Evolutionary conservation across 2,329 filamentous ascomycete genomes (phyloP).

Genomic region (Fusarium beomiforme): DNA sequence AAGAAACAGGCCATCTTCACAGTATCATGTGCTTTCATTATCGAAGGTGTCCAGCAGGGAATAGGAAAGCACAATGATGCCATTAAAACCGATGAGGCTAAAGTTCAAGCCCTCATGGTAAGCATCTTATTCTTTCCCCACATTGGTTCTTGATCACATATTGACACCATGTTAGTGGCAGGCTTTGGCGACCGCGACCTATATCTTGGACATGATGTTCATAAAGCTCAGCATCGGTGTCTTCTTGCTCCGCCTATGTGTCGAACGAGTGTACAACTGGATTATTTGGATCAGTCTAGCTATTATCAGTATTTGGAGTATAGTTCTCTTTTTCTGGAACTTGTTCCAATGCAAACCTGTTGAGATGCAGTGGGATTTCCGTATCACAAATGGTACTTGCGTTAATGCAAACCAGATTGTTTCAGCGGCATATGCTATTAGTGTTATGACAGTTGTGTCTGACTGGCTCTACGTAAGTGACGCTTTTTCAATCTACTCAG

Average conservation of each 20-base stretch:
- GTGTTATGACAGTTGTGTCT: conserved; percentile 62
- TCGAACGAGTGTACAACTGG: conserved; percentile 58
- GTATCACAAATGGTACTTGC: conserved; percentile 55
- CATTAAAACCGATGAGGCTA: conserved; percentile 51
- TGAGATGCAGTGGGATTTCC: conserved; percentile 63
- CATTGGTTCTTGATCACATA: background rate
- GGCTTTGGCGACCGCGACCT: conserved; percentile 60
- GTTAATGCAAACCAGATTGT: conserved; percentile 57
- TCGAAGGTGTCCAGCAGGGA: conserved; percentile 54
- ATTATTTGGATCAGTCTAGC: conserved; percentile 58
- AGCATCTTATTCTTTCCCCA: background rate
- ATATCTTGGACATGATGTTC: conserved; percentile 65
- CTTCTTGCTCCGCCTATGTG: conserved; percentile 61
- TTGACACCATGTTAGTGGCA: conserved; percentile 54
- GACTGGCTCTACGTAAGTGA: conserved; percentile 62
- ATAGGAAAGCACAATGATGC: conserved; percentile 60
- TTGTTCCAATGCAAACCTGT: conserved; percentile 62
- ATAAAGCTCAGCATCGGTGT: conserved; percentile 66
- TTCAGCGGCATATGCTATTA: conserved; percentile 61
- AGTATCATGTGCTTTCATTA: conserved; percentile 57
- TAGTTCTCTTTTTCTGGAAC: conserved; percentile 62
- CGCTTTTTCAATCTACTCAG: background rate
- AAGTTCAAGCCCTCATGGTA: conserved; percentile 59
- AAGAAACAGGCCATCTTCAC: conserved; percentile 56
- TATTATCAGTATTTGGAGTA: conserved; percentile 58